These are phyloP conservation scores for Ophiosphaerella korrae DNA, from an alignment of 2,329 filamentous ascomycete species.

Conservation along the genomic window DNA sequence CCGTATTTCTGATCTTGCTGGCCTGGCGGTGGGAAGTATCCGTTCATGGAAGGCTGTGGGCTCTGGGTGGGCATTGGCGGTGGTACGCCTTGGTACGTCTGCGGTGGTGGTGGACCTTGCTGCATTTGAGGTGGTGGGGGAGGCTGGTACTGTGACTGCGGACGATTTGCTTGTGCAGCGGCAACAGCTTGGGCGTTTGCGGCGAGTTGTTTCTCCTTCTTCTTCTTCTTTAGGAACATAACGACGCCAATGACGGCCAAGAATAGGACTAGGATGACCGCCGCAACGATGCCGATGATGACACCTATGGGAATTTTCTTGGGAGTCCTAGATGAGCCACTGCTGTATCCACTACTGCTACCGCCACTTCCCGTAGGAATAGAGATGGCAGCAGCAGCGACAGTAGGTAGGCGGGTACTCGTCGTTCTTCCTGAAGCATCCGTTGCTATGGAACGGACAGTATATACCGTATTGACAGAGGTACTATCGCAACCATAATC, in stretches of 20 bases:
- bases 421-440: constrained; percentile 19
- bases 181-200: constrained; percentile 21
- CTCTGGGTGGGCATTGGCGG: constrained; percentile 6
- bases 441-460: constrained; percentile 17
- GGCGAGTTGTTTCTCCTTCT: constrained; percentile 23
- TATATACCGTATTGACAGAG: constrained; percentile 15
- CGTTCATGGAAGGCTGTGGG: constrained; percentile 5
- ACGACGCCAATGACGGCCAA: constrained; percentile 20
- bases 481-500: constrained; percentile 31
- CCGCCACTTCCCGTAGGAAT: not conserved
- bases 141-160: constrained; percentile 17
- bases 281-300: constrained; percentile 29
- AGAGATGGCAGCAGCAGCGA: constrained; percentile 3
- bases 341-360: not conserved
- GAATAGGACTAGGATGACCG: constrained; percentile 21
- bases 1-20: constrained; percentile 21
- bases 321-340: constrained; percentile 3
- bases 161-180: constrained; percentile 17
- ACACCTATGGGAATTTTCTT: constrained; percentile 24
- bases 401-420: constrained; percentile 21
- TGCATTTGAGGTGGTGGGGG: constrained; percentile 13
- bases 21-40: constrained; percentile 13
- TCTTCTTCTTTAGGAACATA: constrained; percentile 25
- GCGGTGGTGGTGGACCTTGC: constrained; percentile 10
- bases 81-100: constrained; percentile 9